Base-by-base conservation (phyloP, 2,329 filamentous ascomycete species). In the Colletotrichum spaethianum region DNA sequence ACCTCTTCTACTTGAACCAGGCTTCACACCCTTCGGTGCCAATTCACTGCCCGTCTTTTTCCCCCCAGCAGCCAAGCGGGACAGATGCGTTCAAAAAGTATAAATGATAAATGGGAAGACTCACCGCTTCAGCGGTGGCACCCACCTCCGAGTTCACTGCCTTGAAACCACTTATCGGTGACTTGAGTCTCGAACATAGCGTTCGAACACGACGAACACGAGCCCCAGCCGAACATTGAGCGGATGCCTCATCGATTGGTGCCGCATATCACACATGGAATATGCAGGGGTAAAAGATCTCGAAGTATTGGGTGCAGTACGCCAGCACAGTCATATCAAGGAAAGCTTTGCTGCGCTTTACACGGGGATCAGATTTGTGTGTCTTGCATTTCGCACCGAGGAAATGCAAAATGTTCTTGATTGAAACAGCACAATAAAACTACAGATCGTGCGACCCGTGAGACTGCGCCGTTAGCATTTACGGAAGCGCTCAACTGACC, bases 191-290 rank as follows among this genome's bases (percentile, higher is more conserved):
- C 2, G 86, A 57, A 70, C 88, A 88, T 42, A 82, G 78, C 42
- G 88, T 8, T 1, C 78, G 82, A n/a, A 85, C 65, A 87, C 77
- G 31, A 84, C 84, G 76, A 92, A 87, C 0, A 89, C 89, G 78
- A 90, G 80, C 82, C 92, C 90, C 71, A 92, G 91, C 0, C 90
- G 90, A 77, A 92, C 87, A 74, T 92, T 90, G 0, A 90, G 26
- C 90, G 16, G 90, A 90, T 55, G 76, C 85, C 79, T 85, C 80
- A 1, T 89, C 90, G 74, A 91, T 87, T 0, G 89, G 89, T 0
- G 89, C 90, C 12, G 84, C 86, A 76, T 86, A 91, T 89, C 89
- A 91, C 9, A 85, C 86, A 23, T 20, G 87, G 23, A 83, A 84
- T 86, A 92, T 91, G 42, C 86, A 87, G 0, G 89, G 89, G 20